Evolutionary conservation across 192 early-diverging fungal genomes (phyloP).

Genomic region (Powellomyces hirtus): DNA sequence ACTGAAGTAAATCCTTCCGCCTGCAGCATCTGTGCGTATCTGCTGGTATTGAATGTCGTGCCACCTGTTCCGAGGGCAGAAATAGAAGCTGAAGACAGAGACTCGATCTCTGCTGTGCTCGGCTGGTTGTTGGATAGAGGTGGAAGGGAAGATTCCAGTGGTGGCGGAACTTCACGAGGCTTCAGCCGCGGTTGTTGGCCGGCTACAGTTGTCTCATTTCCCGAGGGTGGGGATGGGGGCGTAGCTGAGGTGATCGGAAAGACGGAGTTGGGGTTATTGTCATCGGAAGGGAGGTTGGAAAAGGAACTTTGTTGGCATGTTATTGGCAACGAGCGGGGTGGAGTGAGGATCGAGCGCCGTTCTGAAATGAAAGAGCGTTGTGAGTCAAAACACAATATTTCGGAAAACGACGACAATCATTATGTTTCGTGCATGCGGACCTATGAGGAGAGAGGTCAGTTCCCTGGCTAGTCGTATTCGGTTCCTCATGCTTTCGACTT

Average conservation of each 20-base stretch:
- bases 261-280: not conserved
- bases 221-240: not conserved
- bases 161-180: not conserved
- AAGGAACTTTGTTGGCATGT: too few species aligned
- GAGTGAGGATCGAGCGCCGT: too few species aligned
- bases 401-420: too few species aligned
- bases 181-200: not conserved
- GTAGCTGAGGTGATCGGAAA: not conserved
- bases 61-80: not conserved
- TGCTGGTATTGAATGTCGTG: conserved; percentile 67
- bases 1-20: conserved; percentile 67
- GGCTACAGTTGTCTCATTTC: too few species aligned
- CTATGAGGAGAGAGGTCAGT: too few species aligned
- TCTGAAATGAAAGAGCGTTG: too few species aligned
- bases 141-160: not conserved
- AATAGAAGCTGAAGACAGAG: not conserved
- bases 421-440: too few species aligned
- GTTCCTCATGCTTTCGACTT: too few species aligned
- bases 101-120: not conserved
- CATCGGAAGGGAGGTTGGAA: not conserved
- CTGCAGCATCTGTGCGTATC: conserved; percentile 69
- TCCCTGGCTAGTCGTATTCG: too few species aligned
- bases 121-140: not conserved
- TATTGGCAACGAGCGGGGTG: too few species aligned
- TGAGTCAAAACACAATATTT: too few species aligned